Evolutionary conservation across 129 eudicot genomes (phyloP), one percentile per base, ranked within the genome.

Genomic region (carrot (Daucus carota)): DNA sequence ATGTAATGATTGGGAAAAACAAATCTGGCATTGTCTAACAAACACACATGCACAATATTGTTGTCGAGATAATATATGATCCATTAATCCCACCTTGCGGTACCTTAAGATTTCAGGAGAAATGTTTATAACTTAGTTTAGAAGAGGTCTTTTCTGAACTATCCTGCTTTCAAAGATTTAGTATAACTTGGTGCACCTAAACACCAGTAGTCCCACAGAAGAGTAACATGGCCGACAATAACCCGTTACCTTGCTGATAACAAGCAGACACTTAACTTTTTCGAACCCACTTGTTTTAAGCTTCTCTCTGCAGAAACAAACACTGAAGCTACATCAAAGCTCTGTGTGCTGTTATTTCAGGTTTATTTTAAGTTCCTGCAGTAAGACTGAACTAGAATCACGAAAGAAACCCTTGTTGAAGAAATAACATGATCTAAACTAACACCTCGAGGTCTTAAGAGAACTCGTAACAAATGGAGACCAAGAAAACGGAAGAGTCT

Each of bases 281-380:
- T 76, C 16, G 70, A 60, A 41, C 78, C 52, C n/a, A 32, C 68
- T 29, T 71, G 70, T 72, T 86, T 74, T 33, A 80, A 73, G 77
- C 82, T 84, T 80, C 84, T 84, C 71, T 90, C 94, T 8, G 96
- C 98, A 11, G 90, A 78, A 77, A 81, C 96, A 70, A 86, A 77
- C 62, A 85, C 68, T 40, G 75, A 85, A 79, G 82, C 85, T 88
- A 85, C 82, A 77, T 73, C 80, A 26, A 28, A 88, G 59, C 73
- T 85, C 70, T 46, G 50, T 38, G 10, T 14, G 3, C 3, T 38
- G 6, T 38, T 38, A 38, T 3, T 3, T 3, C 6, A 38, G 3
- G 6, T 38, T 38, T 38, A 2, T 6, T 6, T 38, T 6, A 2
- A 6, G 3, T 38, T 38, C 28, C 28, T 12, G 2, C 13, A 28